These are phyloP conservation scores for Cadophora sp. DNA, from an alignment of 2,329 filamentous ascomycete genomes.

Conservation along the genomic window DNA sequence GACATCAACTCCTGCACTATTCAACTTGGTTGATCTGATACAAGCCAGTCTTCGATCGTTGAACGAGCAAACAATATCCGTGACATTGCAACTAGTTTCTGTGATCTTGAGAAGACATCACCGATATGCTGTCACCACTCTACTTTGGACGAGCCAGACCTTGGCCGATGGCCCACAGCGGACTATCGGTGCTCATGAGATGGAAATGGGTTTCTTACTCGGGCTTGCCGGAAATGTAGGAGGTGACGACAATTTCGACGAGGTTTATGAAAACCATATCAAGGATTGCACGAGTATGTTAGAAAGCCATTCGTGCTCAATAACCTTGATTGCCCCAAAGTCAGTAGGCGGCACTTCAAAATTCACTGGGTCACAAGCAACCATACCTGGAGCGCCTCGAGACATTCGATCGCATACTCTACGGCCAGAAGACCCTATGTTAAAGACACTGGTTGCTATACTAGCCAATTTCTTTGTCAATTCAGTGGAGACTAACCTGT, in stretches of 20 bases:
- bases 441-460: conserved; percentile 71
- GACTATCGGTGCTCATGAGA: conserved; percentile 76
- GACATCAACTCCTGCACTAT: conserved; percentile 81
- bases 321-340: conserved; percentile 70
- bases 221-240: conserved; percentile 72
- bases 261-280: conserved; percentile 73
- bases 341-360: conserved; percentile 62
- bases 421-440: conserved; percentile 65
- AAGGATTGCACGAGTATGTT: conserved; percentile 73
- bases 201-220: conserved; percentile 76
- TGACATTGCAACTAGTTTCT: conserved; percentile 86
- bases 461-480: conserved; percentile 87
- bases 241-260: conserved; percentile 72
- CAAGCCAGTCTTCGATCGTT: conserved; percentile 83
- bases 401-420: conserved; percentile 68
- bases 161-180: conserved; percentile 61
- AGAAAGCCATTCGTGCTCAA: conserved; percentile 76
- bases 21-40: conserved; percentile 91
- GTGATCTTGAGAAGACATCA: conserved; percentile 88
- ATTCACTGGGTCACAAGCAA: conserved; percentile 60
- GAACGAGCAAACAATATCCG: conserved; percentile 87
- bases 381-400: conserved; percentile 64
- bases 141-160: conserved; percentile 71
- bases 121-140: conserved; percentile 79
- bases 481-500: conserved; percentile 88